Conservation (phyloP, 805 yeast genomes). For the Kodamaea restingae region DNA sequence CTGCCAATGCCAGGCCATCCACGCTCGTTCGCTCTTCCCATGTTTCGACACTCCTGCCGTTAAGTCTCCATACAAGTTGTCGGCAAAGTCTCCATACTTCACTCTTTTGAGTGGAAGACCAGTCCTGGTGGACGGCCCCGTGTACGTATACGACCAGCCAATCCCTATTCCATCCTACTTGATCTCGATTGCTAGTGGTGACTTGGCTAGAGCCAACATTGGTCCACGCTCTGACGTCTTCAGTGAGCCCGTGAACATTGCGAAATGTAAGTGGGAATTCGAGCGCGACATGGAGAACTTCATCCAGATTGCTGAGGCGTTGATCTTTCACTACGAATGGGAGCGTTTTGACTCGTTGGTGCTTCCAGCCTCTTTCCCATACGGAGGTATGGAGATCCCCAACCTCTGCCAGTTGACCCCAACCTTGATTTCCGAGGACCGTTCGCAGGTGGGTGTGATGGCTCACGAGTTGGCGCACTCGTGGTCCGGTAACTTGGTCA, state of each 20-base stretch:
- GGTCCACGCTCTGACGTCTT: slow-evolving; percentile 34
- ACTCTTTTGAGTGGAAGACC: slow-evolving; percentile 32
- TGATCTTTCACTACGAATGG: slow-evolving; percentile 35
- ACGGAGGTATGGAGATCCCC: slow-evolving; percentile 40
- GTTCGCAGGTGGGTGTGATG: slow-evolving; percentile 32
- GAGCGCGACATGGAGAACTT: slow-evolving; percentile 34
- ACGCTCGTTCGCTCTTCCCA: slow-evolving; percentile 34
- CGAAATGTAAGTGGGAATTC: slow-evolving; percentile 33
- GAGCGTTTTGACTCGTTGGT: slow-evolving; percentile 30
- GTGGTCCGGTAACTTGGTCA: slow-evolving; percentile 37
- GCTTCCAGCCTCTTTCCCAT: slow-evolving; percentile 31
- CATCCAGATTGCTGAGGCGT: slow-evolving; percentile 30
- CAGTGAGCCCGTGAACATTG: slow-evolving; percentile 24
- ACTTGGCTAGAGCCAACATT: slow-evolving; percentile 25
- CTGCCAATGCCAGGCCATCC: slow-evolving; percentile 36
- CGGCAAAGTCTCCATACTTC: slow-evolving; percentile 23
- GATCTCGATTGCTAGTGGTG: slow-evolving; percentile 33
- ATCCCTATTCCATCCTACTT: slow-evolving; percentile 35
- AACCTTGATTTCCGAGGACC: slow-evolving; percentile 29
- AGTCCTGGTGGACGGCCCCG: slow-evolving; percentile 12
- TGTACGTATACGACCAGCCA: slow-evolving; percentile 28
- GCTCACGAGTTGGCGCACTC: slow-evolving; percentile 38
- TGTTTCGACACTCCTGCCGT: slow-evolving; percentile 36
- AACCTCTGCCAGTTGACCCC: slow-evolving; percentile 34
- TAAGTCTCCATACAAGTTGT: slow-evolving; percentile 25